Base-by-base conservation (phyloP, 257 asterid species). In the Jaltomata sinuosa region DNA sequence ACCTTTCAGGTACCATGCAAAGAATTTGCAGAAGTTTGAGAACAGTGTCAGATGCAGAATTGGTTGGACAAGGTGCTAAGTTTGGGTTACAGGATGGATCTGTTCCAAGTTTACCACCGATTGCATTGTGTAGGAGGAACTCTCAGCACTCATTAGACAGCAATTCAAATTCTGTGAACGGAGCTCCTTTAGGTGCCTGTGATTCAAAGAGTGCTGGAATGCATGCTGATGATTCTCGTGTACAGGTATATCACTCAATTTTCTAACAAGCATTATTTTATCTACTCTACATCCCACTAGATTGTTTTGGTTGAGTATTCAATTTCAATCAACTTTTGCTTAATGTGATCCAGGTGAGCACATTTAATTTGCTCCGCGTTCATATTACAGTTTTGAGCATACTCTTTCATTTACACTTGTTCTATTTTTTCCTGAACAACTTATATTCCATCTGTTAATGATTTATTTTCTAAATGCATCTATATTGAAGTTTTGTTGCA, bases 1-100 rank as follows among this genome's bases (percentile, higher is more conserved):
- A 92, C 89, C 94, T 96, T 83, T 93, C 98, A 15, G 82, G 92
- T 86, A 96, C 98, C 86, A 96, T 96, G 99, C 98, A 94, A 83
- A 92, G 95, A 88, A 88, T 94, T 32, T 94, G 98, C 80, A 93
- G 78, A 93, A 93, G 91, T 88, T 90, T 96, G 90, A 90, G 97
- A 86, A 93, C 97, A 27, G 97, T 94, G 61, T 89, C 97, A 8
- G 95, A 94, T 88, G 87, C 87, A 32, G 96, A 93, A 88, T 89
- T 91, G 21, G 87, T 78, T 61, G 80, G 57, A 32, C 88, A 87
- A 54, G 89, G 83, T 80, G 82, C 90, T 22, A 85, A 76, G 67
- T 83, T 64, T 85, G 89, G 87, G 49, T 85, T 86, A 81, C 86
- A 77, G 36, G 89, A 85, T 42, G 88, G 16, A 82, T 88, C 85